Evolutionary conservation across 495 filamentous ascomycete genomes (phyloP).

Genomic region (Lindgomyces ingoldianus): DNA sequence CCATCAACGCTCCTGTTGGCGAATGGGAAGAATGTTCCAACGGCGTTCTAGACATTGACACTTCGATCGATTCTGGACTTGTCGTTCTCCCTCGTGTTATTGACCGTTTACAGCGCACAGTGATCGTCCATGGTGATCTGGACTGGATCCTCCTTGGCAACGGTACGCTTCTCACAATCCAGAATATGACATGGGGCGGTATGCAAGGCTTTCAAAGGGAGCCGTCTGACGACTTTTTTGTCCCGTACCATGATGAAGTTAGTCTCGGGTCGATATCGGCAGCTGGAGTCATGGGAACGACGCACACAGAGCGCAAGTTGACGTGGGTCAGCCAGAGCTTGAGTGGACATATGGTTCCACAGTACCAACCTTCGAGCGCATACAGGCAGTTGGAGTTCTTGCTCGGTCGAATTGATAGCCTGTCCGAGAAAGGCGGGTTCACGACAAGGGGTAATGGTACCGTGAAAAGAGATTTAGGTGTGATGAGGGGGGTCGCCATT

Average conservation of each 20-base stretch:
- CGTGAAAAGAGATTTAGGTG: not conserved
- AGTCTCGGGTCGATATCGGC: conserved; percentile 36
- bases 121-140: conserved; percentile 67
- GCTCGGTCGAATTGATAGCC: conserved; percentile 42
- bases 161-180: conserved; percentile 69
- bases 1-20: conserved; percentile 45
- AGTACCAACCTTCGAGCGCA: conserved; percentile 43
- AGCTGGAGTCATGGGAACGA: conserved; percentile 42
- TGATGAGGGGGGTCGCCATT: not conserved
- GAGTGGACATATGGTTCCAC: conserved; percentile 44
- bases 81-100: conserved; percentile 68
- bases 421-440: conserved; percentile 26
- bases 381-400: conserved; percentile 64
- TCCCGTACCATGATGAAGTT: conserved; percentile 44
- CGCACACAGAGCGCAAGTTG: conserved; percentile 44
- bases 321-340: conserved; percentile 43
- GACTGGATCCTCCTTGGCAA: conserved; percentile 66
- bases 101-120: conserved; percentile 65
- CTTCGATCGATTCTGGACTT: conserved; percentile 35
- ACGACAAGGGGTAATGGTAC: conserved; percentile 17
- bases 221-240: conserved; percentile 45
- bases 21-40: conserved; percentile 35
- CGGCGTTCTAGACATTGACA: conserved; percentile 37
- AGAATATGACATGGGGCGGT: conserved; percentile 86
- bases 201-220: conserved; percentile 62